Percentiles rank a stretch among this genome's conserved stretches.
Conservation (phyloP, 2,329 filamentous ascomycete genomes). For the Sporothrix brunneoviolacea region DNA sequence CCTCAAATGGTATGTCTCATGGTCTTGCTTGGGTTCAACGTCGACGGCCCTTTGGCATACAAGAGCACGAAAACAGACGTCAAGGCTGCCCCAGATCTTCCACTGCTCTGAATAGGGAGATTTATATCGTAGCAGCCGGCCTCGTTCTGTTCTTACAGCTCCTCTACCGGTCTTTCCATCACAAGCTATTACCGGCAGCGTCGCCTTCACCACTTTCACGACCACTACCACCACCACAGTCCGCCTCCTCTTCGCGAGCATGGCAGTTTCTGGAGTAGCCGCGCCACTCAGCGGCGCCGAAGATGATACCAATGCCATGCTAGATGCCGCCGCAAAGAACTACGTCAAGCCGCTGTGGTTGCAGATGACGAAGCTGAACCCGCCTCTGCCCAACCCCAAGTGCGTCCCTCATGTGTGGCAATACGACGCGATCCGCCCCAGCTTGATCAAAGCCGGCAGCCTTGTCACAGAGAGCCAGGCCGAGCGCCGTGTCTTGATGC, state of each 20-base stretch:
- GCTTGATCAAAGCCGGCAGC: conserved; percentile 27
- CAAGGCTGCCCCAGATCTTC: too few species aligned
- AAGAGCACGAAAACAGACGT: too few species aligned
- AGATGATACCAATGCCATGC: neutral
- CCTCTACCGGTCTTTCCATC: neutral
- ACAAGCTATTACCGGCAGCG: neutral
- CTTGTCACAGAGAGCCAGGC: conserved; percentile 29
- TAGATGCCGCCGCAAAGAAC: neutral
- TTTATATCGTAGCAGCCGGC: too few species aligned
- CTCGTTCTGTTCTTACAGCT: too few species aligned
- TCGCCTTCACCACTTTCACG: neutral
- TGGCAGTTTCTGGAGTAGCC: too few species aligned
- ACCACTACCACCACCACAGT: neutral
- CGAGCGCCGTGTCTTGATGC: conserved; percentile 32
- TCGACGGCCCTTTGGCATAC: too few species aligned
- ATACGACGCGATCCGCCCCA: conserved; percentile 27
- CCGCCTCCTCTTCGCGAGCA: too few species aligned
- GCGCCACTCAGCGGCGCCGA: too few species aligned
- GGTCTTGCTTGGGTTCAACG: too few species aligned
- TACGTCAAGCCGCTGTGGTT: neutral
- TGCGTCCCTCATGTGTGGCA: conserved; percentile 29
- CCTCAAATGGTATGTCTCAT: too few species aligned
- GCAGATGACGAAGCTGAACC: conserved; percentile 15
- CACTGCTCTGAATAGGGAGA: too few species aligned
- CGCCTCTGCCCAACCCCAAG: conserved; percentile 37